Evolutionary conservation across 805 yeast species (phyloP).

Genomic region (Saccharomyces kudriavzevii): DNA sequence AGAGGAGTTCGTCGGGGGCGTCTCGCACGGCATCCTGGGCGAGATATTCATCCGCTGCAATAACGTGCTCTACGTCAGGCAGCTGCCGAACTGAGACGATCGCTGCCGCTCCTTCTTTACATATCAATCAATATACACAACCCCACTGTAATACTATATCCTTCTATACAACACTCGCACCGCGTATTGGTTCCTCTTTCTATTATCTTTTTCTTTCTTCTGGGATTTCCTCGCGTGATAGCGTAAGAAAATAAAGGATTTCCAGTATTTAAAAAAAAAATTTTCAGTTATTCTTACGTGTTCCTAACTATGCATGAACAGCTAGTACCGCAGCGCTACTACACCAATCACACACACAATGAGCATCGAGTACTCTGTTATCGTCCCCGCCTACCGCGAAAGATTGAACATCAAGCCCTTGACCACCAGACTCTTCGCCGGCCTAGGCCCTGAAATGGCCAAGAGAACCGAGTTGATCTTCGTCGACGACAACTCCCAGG

Average conservation of each 20-base stretch:
- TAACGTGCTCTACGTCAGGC: conserved; percentile 59
- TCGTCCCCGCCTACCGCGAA: conserved; percentile 47
- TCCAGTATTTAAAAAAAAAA: not conserved
- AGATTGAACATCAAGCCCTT: conserved; percentile 42
- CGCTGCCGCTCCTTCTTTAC: not conserved
- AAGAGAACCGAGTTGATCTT: conserved; percentile 40
- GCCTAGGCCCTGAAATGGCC: conserved; percentile 37
- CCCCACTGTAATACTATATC: not conserved
- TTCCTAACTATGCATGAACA: not conserved
- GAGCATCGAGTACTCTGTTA: conserved; percentile 35
- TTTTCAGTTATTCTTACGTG: not conserved
- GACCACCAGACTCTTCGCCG: conserved; percentile 42
- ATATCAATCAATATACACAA: not conserved
- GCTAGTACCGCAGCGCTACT: not conserved
- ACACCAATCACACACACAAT: conserved; percentile 8
- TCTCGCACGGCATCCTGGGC: conserved; percentile 47
- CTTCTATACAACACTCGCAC: not conserved
- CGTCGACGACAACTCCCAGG: conserved; percentile 45
- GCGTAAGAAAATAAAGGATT: not conserved
- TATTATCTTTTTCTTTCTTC: not conserved
- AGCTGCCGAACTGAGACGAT: not conserved
- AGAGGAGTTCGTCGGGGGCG: conserved; percentile 43
- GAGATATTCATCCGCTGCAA: conserved; percentile 86
- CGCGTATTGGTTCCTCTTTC: not conserved
- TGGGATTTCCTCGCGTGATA: not conserved